Evolutionary conservation across 2,329 filamentous ascomycete genomes (phyloP).

Genomic region (Hypoxylon sp.): DNA sequence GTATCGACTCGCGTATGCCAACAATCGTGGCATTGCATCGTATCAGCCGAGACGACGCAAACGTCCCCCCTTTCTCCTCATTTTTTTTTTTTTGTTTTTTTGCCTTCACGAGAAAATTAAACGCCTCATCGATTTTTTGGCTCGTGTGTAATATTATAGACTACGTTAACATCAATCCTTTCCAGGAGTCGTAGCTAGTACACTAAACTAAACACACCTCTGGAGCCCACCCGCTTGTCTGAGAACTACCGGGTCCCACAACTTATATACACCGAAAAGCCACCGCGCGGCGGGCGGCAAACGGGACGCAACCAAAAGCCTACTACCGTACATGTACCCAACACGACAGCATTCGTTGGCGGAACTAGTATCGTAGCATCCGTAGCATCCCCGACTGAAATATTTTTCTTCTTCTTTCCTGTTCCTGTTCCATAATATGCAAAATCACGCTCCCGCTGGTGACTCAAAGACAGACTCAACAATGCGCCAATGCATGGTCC

Average conservation of each 20-base stretch:
- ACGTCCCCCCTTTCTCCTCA: conserved; percentile 15
- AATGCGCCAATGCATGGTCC: conserved; percentile 4
- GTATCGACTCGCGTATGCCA: conserved; percentile 33
- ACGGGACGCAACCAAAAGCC: conserved; percentile 19
- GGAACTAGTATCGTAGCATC: conserved; percentile 27
- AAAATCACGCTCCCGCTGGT: conserved; percentile 30
- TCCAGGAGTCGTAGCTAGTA: conserved; percentile 7
- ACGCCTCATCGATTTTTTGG: conserved; percentile 16
- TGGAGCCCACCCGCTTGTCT: conserved; percentile 17
- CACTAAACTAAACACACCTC: too few species aligned
- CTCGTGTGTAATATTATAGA: conserved; percentile 19
- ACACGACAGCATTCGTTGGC: conserved; percentile 28
- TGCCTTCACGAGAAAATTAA: conserved; percentile 22
- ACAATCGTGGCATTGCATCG: conserved; percentile 24
- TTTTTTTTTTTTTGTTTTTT: conserved; percentile 1
- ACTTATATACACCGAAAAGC: conserved; percentile 45
- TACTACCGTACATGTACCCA: background rate
- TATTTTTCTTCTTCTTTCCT: conserved; percentile 18
- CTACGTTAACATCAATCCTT: background rate
- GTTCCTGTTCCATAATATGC: conserved; percentile 8
- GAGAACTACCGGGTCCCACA: conserved; percentile 44
- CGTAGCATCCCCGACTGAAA: conserved; percentile 17
- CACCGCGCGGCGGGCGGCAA: conserved; percentile 40
- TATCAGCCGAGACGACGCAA: conserved; percentile 21
- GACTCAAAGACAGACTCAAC: conserved; percentile 13